Conservation (phyloP, 192 early-diverging fungal species). For the Gonapodya sp. region DNA sequence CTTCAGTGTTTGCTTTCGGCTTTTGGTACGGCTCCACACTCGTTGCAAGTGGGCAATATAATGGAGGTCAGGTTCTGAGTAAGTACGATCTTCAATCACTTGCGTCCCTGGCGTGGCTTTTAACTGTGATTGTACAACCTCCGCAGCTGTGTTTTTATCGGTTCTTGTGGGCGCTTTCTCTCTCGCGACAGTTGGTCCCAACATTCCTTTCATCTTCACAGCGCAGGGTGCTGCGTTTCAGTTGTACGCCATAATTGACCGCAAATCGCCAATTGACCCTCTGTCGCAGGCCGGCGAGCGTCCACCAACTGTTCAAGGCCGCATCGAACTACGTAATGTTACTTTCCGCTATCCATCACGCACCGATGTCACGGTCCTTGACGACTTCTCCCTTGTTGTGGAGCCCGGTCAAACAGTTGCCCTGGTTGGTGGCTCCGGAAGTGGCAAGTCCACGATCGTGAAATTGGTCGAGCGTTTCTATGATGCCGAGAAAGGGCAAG, state of each 20-base stretch:
- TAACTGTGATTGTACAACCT: too few species aligned
- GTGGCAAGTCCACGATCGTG: slow-evolving; percentile 78
- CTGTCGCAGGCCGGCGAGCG: background rate
- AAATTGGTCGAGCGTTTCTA: slow-evolving; percentile 83
- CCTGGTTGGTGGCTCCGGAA: slow-evolving; percentile 79
- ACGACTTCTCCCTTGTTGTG: slow-evolving; percentile 58
- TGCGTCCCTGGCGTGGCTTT: too few species aligned
- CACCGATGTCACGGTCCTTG: slow-evolving; percentile 69
- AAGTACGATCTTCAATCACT: background rate
- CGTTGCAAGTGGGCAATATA: slow-evolving; percentile 19
- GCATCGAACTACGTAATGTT: slow-evolving; percentile 67
- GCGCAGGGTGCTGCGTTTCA: slow-evolving; percentile 28
- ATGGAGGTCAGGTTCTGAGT: slow-evolving; percentile 46
- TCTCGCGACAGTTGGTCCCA: slow-evolving; percentile 59
- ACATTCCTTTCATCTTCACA: slow-evolving; percentile 28
- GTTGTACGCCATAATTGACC: slow-evolving; percentile 40
- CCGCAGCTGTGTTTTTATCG: slow-evolving; percentile 68
- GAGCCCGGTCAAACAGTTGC: slow-evolving; percentile 76
- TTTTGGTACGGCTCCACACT: slow-evolving; percentile 9
- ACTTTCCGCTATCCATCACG: slow-evolving; percentile 78
- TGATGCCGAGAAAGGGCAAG: slow-evolving; percentile 37
- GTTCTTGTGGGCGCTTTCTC: slow-evolving; percentile 76
- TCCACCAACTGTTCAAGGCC: slow-evolving; percentile 31
- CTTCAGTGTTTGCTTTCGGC: background rate
- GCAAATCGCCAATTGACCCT: slow-evolving; percentile 13